These are phyloP conservation scores for Cladophialophora exuberans DNA, from an alignment of 2,329 filamentous ascomycete genomes.

Conservation along the genomic window DNA sequence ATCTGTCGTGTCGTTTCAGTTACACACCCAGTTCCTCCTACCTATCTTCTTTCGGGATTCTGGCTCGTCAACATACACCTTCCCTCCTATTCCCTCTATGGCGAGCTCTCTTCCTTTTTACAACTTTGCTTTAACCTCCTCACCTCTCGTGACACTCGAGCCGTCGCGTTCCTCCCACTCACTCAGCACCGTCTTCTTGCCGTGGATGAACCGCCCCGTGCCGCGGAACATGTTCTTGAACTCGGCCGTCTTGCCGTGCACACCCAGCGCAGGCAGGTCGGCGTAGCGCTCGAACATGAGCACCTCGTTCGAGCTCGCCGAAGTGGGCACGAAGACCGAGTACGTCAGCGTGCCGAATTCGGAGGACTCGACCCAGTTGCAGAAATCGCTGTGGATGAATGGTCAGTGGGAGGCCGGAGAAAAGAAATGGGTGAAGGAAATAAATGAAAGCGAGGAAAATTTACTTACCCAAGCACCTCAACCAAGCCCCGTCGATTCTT, in stretches of 20 bases:
- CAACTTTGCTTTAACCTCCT: constrained; percentile 20
- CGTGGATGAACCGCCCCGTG: constrained; percentile 24
- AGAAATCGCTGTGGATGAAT: constrained; percentile 24
- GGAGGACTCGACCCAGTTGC: constrained; percentile 28
- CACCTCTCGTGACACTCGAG: constrained; percentile 26
- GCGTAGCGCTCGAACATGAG: constrained; percentile 31
- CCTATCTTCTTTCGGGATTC: too few species aligned
- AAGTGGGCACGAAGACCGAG: constrained; percentile 23
- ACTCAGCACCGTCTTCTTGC: constrained; percentile 25
- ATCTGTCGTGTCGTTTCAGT: too few species aligned
- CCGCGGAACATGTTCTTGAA: constrained; percentile 33
- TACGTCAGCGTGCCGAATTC: constrained; percentile 30
- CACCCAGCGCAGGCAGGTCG: constrained; percentile 24
- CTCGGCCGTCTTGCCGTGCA: constrained; percentile 28
- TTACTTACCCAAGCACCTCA: constrained; percentile 27
- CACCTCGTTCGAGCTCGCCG: constrained; percentile 25
- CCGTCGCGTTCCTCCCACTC: constrained; percentile 30
- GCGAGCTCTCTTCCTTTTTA: too few species aligned
- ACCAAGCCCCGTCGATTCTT: constrained; percentile 25
- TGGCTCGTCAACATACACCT: too few species aligned
- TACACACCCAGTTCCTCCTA: too few species aligned
- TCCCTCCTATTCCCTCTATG: too few species aligned
- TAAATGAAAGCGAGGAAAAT: background rate
- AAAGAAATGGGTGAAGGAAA: background rate
- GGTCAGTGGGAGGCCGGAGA: background rate